Conservation (phyloP, 108 stramenopile genomes). For the Cyclostephanos invisitatus region DNA sequence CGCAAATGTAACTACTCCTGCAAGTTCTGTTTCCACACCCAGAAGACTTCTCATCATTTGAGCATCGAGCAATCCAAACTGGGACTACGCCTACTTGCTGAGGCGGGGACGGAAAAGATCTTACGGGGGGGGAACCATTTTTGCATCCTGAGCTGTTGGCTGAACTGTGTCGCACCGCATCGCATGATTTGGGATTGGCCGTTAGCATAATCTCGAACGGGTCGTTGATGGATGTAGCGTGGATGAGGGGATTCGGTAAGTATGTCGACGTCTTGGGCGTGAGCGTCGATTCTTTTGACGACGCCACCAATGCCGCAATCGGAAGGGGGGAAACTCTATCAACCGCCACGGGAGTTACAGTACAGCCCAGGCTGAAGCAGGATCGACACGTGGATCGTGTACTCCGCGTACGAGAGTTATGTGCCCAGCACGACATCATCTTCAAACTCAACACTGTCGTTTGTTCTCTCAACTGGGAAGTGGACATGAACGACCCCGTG, state of each 20-base stretch:
- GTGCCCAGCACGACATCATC: constrained; percentile 28
- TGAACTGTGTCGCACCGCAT: constrained; percentile 27
- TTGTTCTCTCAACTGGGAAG: constrained; percentile 38
- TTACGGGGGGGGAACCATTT: constrained; percentile 55
- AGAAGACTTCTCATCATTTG: constrained; percentile 19
- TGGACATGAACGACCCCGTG: constrained; percentile 48
- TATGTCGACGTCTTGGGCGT: constrained; percentile 47
- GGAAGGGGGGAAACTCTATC: constrained; percentile 30
- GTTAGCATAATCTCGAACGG: constrained; percentile 51
- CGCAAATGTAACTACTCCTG: constrained; percentile 38
- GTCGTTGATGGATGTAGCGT: constrained; percentile 32
- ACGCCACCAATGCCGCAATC: constrained; percentile 39
- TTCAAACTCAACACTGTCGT: constrained; percentile 61
- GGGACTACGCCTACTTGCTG: constrained; percentile 15
- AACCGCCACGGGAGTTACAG: too few relatives aligned
- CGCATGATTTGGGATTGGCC: constrained; percentile 43
- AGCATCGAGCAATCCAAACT: constrained; percentile 14
- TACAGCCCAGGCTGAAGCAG: neutral
- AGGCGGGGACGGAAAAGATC: constrained; percentile 45
- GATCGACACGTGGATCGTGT: constrained; percentile 40
- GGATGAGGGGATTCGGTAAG: constrained; percentile 41
- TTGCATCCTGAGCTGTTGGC: constrained; percentile 35
- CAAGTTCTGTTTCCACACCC: constrained; percentile 38
- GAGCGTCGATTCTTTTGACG: constrained; percentile 36
- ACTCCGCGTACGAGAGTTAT: constrained; percentile 35